Percentiles rank a stretch among this genome's conserved stretches.
Conservation (phyloP, 768 basidiomycete species). For the Vararia minispora region DNA sequence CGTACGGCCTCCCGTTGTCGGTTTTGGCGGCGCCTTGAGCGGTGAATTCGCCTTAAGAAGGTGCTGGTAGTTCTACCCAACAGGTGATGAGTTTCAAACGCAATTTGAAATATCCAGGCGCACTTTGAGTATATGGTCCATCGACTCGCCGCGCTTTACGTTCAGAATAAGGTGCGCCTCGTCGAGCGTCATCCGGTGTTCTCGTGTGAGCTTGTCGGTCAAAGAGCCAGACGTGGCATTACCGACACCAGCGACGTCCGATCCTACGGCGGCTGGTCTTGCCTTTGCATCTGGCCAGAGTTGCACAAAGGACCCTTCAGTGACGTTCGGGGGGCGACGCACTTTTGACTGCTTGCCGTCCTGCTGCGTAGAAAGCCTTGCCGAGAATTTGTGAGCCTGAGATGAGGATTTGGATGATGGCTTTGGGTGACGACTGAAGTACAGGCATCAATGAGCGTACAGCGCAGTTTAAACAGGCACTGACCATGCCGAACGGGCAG, state of each 20-base stretch:
- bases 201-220: constrained; percentile 73
- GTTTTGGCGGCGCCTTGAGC: constrained; percentile 34
- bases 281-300: constrained; percentile 64
- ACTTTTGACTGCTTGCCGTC: constrained; percentile 91
- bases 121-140: constrained; percentile 69
- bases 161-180: constrained; percentile 94
- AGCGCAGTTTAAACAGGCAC: too few species aligned
- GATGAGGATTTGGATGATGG: constrained; percentile 69
- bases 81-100: not conserved
- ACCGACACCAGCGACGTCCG: constrained; percentile 63
- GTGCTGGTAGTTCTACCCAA: constrained; percentile 75
- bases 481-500: too few species aligned
- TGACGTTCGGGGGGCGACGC: constrained; percentile 20
- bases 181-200: constrained; percentile 88
- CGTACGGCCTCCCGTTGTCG: constrained; percentile 32
- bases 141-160: constrained; percentile 56
- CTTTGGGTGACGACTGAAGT: constrained; percentile 64
- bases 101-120: constrained; percentile 12
- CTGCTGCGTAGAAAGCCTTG: constrained; percentile 85
- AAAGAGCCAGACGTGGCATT: constrained; percentile 63
- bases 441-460: too few species aligned
- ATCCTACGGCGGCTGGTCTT: constrained; percentile 54
- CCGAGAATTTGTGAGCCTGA: constrained; percentile 77
- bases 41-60: constrained; percentile 86
- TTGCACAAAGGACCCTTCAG: not conserved